A percentile compares a stretch with the other conserved stretches of the same genome.
phyloP scores from a whole-genome alignment of 768 basidiomycete species.

The Clathrus columnatus region DNA sequence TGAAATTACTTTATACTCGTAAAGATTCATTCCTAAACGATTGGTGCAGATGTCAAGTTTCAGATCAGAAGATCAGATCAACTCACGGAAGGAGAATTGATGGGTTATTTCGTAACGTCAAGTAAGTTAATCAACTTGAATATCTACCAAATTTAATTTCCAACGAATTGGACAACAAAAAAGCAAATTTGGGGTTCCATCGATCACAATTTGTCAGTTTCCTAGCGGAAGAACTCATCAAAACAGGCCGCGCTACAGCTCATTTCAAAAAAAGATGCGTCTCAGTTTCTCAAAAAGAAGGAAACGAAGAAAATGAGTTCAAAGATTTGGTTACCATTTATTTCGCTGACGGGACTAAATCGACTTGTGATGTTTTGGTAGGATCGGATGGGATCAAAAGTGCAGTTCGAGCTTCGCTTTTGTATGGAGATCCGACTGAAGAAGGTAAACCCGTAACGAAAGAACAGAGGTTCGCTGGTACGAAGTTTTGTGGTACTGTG shows the following conservation, averaged over 20 bases:
- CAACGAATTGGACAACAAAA: not conserved
- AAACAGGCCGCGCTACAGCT: conserved; percentile 13
- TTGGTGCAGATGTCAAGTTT: conserved; percentile 32
- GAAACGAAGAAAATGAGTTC: not conserved
- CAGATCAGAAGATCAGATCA: conserved; percentile 38
- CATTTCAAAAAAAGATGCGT: conserved; percentile 25
- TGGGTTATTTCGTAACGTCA: not conserved
- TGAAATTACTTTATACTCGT: not conserved
- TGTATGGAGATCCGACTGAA: conserved; percentile 8
- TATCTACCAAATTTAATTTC: not conserved
- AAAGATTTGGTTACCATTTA: not conserved
- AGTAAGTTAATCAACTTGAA: not conserved
- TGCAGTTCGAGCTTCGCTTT: conserved; percentile 25
- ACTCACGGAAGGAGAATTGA: conserved; percentile 23
- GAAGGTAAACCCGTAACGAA: not conserved
- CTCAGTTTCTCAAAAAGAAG: conserved; percentile 13
- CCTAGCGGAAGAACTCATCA: conserved; percentile 26
- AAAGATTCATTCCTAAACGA: not conserved
- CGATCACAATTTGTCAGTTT: conserved; percentile 40
- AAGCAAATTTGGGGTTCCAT: conserved; percentile 29
- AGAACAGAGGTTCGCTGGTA: not conserved
- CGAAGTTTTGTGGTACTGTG: conserved; percentile 5
- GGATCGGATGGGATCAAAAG: conserved; percentile 28
- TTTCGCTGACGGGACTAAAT: conserved; percentile 18
- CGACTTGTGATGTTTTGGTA: conserved; percentile 24